phyloP scores from a whole-genome alignment of 768 basidiomycete genomes.

The Pleurotus eryngii region DNA sequence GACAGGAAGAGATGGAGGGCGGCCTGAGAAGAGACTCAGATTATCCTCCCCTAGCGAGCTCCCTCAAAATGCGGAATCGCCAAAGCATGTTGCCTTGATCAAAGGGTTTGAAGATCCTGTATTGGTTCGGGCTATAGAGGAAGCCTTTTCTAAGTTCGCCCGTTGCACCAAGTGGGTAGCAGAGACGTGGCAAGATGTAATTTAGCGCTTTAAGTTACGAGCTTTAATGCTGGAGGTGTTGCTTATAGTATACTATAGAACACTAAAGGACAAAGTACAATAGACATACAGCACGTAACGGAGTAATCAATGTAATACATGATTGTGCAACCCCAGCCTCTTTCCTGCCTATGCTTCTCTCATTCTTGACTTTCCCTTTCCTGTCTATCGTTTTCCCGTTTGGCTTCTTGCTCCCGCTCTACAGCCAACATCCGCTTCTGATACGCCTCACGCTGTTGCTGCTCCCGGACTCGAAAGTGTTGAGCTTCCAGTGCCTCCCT shows the following conservation, averaged over 20 bases:
- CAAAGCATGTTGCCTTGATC: slow-evolving; percentile 19
- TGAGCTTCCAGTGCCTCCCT: background rate
- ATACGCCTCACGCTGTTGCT: background rate
- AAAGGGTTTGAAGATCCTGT: slow-evolving; percentile 71
- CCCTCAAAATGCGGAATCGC: background rate
- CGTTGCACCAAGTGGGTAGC: slow-evolving; percentile 51
- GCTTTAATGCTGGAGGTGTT: background rate
- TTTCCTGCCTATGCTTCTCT: no score
- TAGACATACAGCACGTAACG: background rate
- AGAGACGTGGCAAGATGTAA: slow-evolving; percentile 49
- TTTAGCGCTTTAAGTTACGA: slow-evolving; percentile 11
- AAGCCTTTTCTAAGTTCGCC: slow-evolving; percentile 38
- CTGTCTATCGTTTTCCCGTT: background rate
- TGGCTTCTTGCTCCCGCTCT: background rate
- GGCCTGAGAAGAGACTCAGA: background rate
- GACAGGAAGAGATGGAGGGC: slow-evolving; percentile 23
- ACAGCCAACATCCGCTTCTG: background rate
- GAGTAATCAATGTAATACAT: background rate
- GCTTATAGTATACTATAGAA: background rate
- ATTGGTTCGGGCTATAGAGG: slow-evolving; percentile 39
- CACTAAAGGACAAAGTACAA: background rate
- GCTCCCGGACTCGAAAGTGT: background rate
- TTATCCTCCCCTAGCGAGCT: slow-evolving; percentile 10
- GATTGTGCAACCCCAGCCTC: background rate
- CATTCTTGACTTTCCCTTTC: background rate